Conservation (phyloP, 2,329 filamentous ascomycete genomes). For the Aspergillus fumigatus region DNA sequence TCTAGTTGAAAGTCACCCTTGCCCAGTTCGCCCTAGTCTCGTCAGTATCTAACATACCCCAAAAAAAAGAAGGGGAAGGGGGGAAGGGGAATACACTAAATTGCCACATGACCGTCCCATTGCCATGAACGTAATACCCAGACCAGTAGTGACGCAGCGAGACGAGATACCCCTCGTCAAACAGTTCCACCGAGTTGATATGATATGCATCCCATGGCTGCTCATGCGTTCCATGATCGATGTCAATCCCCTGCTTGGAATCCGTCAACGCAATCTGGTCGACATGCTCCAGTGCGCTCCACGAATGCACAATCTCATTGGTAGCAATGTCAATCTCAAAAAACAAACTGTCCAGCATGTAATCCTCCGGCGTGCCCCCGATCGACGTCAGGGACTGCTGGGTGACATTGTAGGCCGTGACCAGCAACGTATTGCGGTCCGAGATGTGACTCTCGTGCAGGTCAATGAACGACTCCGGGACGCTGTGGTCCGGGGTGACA, state of each 20-base stretch:
- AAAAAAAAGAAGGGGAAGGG: neutral
- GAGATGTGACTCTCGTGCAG: slow-evolving; percentile 34
- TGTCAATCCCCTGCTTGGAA: slow-evolving; percentile 21
- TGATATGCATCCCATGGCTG: slow-evolving; percentile 34
- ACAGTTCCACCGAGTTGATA: slow-evolving; percentile 30
- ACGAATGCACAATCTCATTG: slow-evolving; percentile 29
- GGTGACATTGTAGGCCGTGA: slow-evolving; percentile 34
- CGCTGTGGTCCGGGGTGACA: slow-evolving; percentile 16
- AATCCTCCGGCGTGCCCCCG: slow-evolving; percentile 27
- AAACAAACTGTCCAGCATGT: slow-evolving; percentile 31
- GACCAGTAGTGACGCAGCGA: slow-evolving; percentile 35
- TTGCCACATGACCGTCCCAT: slow-evolving; percentile 28
- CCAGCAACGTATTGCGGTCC: slow-evolving; percentile 28
- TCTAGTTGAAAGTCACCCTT: slow-evolving; percentile 24
- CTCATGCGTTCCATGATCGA: slow-evolving; percentile 14
- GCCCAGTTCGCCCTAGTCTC: slow-evolving; percentile 17
- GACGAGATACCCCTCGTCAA: slow-evolving; percentile 32
- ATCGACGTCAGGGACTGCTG: slow-evolving; percentile 27
- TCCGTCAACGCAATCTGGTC: slow-evolving; percentile 25
- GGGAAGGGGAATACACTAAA: slow-evolving; percentile 14
- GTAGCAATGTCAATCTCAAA: slow-evolving; percentile 33
- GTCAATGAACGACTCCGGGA: slow-evolving; percentile 29
- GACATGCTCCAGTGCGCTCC: slow-evolving; percentile 32
- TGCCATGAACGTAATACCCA: slow-evolving; percentile 26
- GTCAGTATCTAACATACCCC: neutral